Base-by-base conservation (phyloP, 768 basidiomycete species). In the Suillus plorans region DNA sequence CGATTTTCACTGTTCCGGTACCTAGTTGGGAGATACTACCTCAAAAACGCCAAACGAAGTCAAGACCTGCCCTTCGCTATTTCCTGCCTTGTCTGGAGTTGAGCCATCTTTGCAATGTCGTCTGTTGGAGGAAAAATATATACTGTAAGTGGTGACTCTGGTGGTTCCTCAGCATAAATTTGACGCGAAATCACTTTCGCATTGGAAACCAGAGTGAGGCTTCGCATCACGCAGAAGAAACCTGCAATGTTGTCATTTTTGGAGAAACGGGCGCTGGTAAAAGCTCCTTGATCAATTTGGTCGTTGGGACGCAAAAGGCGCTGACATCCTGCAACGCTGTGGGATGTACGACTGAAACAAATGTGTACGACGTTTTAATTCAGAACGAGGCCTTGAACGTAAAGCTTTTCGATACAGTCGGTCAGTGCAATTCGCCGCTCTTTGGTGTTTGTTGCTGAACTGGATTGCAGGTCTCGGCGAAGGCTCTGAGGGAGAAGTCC, bases 191-290 rank as follows among this genome's bases (percentile, higher is more conserved):
- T n/a, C 3, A 34, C 12, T 42, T 18, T 22, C 22, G 28, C 22
- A 25, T 39, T 18, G 12, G 1, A 28, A 59, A 59, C 18, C 41
- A 59, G 58, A 59, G 6, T 41, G 9, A 25, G 18, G 10, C 25
- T 41, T 41, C 16, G 5, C 25, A 25, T 6, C 39, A 12, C 39
- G 16, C 36, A 25, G 7, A 50, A 41, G 37, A 41, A 10, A 58
- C 22, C 16, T 59, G 39, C n/a, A 74, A 73, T 56, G 22, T 75
- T 6, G 74, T 75, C 64, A 61, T 75, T 67, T 75, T 77, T 62
- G 74, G 74, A 63, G 69, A 76, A 14, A 77, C 76, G 1, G 76
- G 76, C 8, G 70, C 72, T 66, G 74, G 74, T 0, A 66, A 76
- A 64, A 75, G 74, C 60, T 75, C 74, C 8, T 68, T 75, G 62